Evolutionary conservation across 495 filamentous ascomycete species (phyloP), one percentile per base, ranked within the genome.

Genomic region (Sphaerosporella brunnea): DNA sequence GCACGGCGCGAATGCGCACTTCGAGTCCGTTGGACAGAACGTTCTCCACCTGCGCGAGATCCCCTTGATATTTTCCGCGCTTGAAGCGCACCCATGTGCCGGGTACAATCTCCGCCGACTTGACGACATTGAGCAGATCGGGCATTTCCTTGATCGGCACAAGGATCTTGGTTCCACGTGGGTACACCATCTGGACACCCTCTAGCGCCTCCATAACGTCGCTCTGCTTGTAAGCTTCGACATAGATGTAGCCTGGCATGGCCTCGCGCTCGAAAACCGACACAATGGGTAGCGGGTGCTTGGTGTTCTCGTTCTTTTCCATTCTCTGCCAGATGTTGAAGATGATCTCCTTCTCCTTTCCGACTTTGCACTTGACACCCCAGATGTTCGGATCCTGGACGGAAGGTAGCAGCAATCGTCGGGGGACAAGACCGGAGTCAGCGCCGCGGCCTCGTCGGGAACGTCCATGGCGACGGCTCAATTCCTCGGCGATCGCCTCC

Each of bases 101-200:
- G 24, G 82, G 82, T 47, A 84, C 71, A 23, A 99, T 68, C n/a
- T 79, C 78, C 42, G 85, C 80, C 0, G 77, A 84, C 66, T 93
- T 94, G 23, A 73, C 74, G 23, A 87, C 84, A 21, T 84, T 75
- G n/a, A 99, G 66, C 7, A 99, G 75, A 63, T 95, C 90, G 0
- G 92, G 87, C 79, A 94, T 92, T 64, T 99, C 92, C 62, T 87
- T 87, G 54, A 96, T 84, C n/a, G 87, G 84, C 36, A 96, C 82
- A 26, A 94, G 64, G 28, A 84, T 72, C 63, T 84, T 73, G 63
- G 86, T 90, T 21, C 75, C 77, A 38, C 82, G 70, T 15, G 84
- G 80, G 59, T 93, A 97, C 23, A 84, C 78, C 60, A 87, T 82
- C 47, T 79, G 74, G 53, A 96, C 73, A 7, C 79, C 83, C 38